Base-by-base conservation (phyloP, 768 basidiomycete species). In the Leccinum subtestaceum region DNA sequence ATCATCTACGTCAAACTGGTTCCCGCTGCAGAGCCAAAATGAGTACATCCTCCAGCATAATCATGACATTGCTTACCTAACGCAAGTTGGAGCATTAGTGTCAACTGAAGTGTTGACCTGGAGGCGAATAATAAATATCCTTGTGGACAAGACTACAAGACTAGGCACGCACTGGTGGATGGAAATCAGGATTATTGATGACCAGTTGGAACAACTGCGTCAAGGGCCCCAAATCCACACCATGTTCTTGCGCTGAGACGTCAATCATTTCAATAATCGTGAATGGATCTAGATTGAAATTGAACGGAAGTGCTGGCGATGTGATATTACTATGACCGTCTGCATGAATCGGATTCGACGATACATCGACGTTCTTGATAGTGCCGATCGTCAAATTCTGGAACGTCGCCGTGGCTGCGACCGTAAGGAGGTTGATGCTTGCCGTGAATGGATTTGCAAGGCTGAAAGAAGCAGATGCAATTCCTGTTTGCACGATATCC, bases 371-470 rank as follows among this genome's bases (percentile, higher is more conserved):
- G 43, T 78, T 76, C 38, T 84, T 75, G 57, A 89, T 84, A n/a
- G 66, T 76, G 3, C 88, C 87, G 11, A 91, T 68, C 1, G 78
- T 78, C 45, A 89, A 66, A 49, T 77, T 78, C 21, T 81, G 77
- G 75, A 80, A 87, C 0, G 77, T 80, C 0, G 82, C 88, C 5
- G 72, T 80, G 1, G 87, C 81, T 2, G 71, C 73, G 17, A 90
- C 71, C 48, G 75, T 68, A n/a, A 86, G 67, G 15, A 91, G 70
- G 67, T 84, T 86, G 69, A 91, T 82, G 66, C 82, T 82, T 17
- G 88, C 86, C 0, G 86, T 88, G 73, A 91, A 91, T 0, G 87
- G 87, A 65, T 91, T 88, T 19, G 76, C 73, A 29, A 91, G 75
- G 1, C 73, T 76, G 66, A 89, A 87, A 1, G 81, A 73, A 5